Evolutionary conservation across 208 protist species (phyloP).

Genomic region (Acanthamoeba lugdunensis): DNA sequence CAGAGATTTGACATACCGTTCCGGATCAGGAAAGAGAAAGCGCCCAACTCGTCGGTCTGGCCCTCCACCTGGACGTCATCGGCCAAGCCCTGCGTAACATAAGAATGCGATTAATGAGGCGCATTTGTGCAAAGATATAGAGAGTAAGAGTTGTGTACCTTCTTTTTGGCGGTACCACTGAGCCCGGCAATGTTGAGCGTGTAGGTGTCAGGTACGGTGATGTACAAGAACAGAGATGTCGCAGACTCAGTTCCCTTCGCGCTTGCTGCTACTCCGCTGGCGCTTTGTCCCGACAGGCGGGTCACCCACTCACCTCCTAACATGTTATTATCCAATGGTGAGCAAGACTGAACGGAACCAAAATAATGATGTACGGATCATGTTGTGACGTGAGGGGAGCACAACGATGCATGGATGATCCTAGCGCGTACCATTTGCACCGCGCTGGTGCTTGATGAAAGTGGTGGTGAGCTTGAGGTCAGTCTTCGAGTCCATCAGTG

Average conservation of each 20-base stretch:
- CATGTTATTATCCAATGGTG: not conserved
- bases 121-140: not conserved
- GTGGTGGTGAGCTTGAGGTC: conserved; percentile 66
- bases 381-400: not conserved
- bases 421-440: not conserved
- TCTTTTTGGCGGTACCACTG: conserved; percentile 4
- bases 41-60: conserved; percentile 26
- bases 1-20: not conserved
- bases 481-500: conserved; percentile 75
- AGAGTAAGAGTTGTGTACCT: not conserved
- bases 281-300: conserved; percentile 25
- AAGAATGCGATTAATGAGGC: not conserved
- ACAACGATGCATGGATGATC: not conserved
- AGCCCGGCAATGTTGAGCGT: conserved; percentile 7
- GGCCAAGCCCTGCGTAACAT: not conserved
- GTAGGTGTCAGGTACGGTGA: conserved; percentile 50
- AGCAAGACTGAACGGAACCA: not conserved
- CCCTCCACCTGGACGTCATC: conserved; percentile 43
- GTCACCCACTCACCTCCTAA: conserved; percentile 36
- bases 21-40: conserved; percentile 35
- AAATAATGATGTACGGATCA: no score
- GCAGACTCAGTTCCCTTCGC: not conserved
- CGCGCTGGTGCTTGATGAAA: conserved; percentile 40
- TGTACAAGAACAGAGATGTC: conserved; percentile 44
- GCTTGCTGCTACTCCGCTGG: not conserved